Evolutionary conservation across 768 basidiomycete species (phyloP), one percentile per base, ranked within the genome.

Genomic region (Mycena galopus): DNA sequence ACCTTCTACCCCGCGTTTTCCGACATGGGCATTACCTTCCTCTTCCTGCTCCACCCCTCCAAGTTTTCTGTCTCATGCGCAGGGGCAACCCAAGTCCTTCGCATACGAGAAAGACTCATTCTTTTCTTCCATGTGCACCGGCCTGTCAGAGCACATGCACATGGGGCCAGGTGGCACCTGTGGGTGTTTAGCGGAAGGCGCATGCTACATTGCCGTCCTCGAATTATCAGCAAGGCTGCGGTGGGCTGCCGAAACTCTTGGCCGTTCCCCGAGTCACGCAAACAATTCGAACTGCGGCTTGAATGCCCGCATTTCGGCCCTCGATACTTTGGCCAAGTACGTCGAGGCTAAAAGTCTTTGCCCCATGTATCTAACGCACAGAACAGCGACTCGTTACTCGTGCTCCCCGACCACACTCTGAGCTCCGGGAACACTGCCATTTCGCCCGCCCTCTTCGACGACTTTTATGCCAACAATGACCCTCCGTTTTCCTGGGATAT

Each of bases 201-300:
- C 78, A 50, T 84, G 80, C 73, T 88, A 88, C 75, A 83, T 77
- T 51, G 83, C 80, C n/a, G 78, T 87, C 19, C 81, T 88, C 9
- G 88, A 88, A 64, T 79, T 88, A 29, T 88, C 88, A 2, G 76
- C 88, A 25, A 83, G 87, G 59, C 82, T 88, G 19, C 85, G 88
- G n/a, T 84, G 82, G 63, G 85, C 87, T 17, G 84, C 85, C 29
- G 82, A 86, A 47, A 78, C 82, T 23, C 81, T 88, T 32, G 81
- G 80, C 16, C 81, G 78, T 37, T 84, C 82, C 30, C 77, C 83
- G 23, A 81, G 79, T 42, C 87, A 88, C 27, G 56, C 61, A 33
- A 66, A 12, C 23, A 64, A 51, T 29, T 72, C 66, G 3, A 29
- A 19, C 1, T 72, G 71, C 56, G 61, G 61, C 21, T 42, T 72